Conservation (phyloP, 345 rosid genomes). For the Kernera saxatilis region DNA sequence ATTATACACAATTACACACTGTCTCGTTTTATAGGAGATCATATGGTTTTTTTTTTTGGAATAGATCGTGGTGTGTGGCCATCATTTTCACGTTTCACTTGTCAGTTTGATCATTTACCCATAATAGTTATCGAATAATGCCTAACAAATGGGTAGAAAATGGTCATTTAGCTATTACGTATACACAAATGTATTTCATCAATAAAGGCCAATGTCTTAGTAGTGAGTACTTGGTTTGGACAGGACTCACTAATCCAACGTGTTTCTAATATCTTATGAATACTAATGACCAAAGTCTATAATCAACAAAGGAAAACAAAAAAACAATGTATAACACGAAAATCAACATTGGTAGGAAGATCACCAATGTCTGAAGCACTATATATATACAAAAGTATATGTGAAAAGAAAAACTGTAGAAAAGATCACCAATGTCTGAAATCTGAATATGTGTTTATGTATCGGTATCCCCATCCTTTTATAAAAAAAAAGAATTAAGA, state of each 20-base stretch:
- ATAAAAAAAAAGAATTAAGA: background rate
- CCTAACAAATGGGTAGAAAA: background rate
- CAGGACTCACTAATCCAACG: too few species aligned
- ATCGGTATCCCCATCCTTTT: background rate
- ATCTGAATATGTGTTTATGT: background rate
- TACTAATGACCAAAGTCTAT: background rate
- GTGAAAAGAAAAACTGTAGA: background rate
- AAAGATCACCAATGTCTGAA: constrained; percentile 8
- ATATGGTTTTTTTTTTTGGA: background rate
- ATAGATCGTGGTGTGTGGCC: background rate
- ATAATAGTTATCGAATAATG: background rate
- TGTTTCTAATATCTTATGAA: background rate
- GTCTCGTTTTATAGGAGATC: background rate
- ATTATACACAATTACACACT: too few species aligned
- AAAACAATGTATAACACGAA: background rate
- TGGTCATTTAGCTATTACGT: background rate
- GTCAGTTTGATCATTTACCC: background rate
- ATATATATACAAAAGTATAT: constrained; percentile 3
- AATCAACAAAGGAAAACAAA: background rate
- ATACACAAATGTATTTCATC: background rate
- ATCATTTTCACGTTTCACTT: background rate
- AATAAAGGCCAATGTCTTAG: background rate
- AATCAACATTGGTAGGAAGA: background rate
- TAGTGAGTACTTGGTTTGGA: too few species aligned
- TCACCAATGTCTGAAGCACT: background rate